A percentile compares a stretch with the other conserved stretches of the same genome.
These are phyloP conservation scores for Globisporangium spiculum DNA, from an alignment of 352 stramenopile genomes.

Conservation along the genomic window DNA sequence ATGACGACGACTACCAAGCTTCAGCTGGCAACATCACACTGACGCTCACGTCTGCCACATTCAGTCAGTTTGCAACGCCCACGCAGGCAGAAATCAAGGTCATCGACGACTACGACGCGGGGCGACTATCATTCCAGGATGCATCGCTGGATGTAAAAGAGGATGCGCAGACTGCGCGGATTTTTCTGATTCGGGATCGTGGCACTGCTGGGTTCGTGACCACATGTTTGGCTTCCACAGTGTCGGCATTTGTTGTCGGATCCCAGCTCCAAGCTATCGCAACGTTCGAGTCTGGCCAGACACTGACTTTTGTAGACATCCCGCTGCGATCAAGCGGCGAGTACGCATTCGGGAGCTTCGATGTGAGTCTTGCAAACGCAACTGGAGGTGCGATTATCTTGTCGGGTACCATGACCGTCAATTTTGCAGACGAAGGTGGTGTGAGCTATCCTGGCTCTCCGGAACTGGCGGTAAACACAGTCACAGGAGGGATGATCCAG, in stretches of 20 bases:
- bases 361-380: constrained; percentile 25
- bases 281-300: constrained; percentile 28
- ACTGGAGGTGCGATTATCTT: constrained; percentile 24
- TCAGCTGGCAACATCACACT: constrained; percentile 26
- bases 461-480: not conserved
- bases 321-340: constrained; percentile 29
- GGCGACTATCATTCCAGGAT: constrained; percentile 25
- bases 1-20: constrained; percentile 27
- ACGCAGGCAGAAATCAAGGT: constrained; percentile 23
- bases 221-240: constrained; percentile 26
- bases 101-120: constrained; percentile 35
- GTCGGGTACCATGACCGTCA: constrained; percentile 19
- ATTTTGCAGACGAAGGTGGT: constrained; percentile 37
- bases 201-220: constrained; percentile 18
- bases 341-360: constrained; percentile 28
- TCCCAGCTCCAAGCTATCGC: constrained; percentile 26
- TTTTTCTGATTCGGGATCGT: constrained; percentile 11
- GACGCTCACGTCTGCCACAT: constrained; percentile 17
- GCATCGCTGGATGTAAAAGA: constrained; percentile 22
- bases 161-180: constrained; percentile 12
- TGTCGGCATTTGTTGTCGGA: constrained; percentile 26
- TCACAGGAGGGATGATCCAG: constrained; percentile 31
- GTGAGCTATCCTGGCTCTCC: constrained; percentile 36
- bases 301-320: constrained; percentile 12
- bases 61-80: constrained; percentile 15